Evolutionary conservation across 164 flowering plant genomes (phyloP).

Genomic region (Echeveria elegans): DNA sequence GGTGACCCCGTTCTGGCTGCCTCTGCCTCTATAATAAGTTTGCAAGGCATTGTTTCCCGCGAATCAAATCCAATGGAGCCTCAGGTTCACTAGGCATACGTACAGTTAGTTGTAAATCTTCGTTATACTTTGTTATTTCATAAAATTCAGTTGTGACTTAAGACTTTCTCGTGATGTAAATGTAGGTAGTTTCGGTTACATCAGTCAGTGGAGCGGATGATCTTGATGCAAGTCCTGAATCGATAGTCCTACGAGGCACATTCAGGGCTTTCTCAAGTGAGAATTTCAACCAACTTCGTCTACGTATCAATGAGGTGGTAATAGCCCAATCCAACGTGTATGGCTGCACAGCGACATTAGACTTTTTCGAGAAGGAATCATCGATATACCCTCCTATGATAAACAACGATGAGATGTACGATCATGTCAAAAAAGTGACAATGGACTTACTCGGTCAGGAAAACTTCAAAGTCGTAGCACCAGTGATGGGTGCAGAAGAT

Average conservation of each 20-base stretch:
- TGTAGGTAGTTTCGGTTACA: constrained; percentile 82
- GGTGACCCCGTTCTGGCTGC: constrained; percentile 59
- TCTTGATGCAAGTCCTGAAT: constrained; percentile 38
- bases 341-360: constrained; percentile 38
- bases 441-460: constrained; percentile 39
- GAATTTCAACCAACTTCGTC: constrained; percentile 44
- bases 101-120: neutral
- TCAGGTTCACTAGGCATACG: constrained; percentile 24
- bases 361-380: constrained; percentile 47
- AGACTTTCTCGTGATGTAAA: neutral
- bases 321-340: constrained; percentile 54
- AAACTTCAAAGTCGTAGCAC: constrained; percentile 27
- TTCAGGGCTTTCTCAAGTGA: constrained; percentile 75
- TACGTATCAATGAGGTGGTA: constrained; percentile 60
- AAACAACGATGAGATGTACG: constrained; percentile 47
- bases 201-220: constrained; percentile 48
- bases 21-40: constrained; percentile 39
- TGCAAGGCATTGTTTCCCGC: constrained; percentile 66
- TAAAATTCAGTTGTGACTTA: constrained; percentile 7
- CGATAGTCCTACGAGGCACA: constrained; percentile 64
- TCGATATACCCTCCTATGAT: constrained; percentile 43
- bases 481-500: no score
- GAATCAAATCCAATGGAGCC: constrained; percentile 67
- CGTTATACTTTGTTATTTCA: constrained; percentile 8
- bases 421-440: constrained; percentile 47